phyloP scores from a whole-genome alignment of 108 stramenopile species.

The Fistulifera pelliculosa region DNA sequence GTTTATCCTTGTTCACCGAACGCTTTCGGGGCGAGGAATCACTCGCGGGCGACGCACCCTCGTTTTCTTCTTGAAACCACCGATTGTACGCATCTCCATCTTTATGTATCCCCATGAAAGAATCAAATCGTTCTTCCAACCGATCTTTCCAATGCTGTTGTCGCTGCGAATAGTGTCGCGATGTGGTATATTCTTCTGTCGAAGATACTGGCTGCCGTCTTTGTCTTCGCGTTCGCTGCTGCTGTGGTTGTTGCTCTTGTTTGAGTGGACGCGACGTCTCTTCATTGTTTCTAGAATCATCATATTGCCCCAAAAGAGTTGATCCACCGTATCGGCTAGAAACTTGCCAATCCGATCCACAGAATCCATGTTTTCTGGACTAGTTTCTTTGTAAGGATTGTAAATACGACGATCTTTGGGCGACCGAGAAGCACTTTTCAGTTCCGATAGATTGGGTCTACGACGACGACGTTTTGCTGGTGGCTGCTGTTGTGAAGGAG shows the following conservation, averaged over 20 bases:
- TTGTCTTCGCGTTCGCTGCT: too few relatives aligned
- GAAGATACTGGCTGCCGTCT: too few relatives aligned
- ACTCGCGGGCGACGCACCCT: too few relatives aligned
- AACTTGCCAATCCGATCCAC: background rate
- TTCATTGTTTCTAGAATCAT: background rate
- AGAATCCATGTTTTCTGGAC: background rate
- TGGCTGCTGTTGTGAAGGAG: too few relatives aligned
- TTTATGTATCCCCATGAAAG: slow-evolving; percentile 11
- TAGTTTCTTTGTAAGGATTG: background rate
- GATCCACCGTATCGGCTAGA: background rate
- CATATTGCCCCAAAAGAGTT: background rate
- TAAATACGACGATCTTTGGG: background rate
- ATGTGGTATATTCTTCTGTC: too few relatives aligned
- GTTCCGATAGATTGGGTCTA: too few relatives aligned
- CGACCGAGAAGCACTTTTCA: background rate
- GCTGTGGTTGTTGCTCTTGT: too few relatives aligned
- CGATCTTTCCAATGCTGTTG: slow-evolving; percentile 6
- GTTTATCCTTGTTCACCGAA: background rate
- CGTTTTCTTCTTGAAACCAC: slow-evolving; percentile 4
- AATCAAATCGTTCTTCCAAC: slow-evolving; percentile 12
- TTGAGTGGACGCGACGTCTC: too few relatives aligned
- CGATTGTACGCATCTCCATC: slow-evolving; percentile 9
- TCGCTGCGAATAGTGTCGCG: too few relatives aligned
- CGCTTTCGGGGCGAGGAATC: background rate
- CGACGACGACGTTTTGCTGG: too few relatives aligned